Base-by-base conservation (phyloP, 805 yeast genomes). In the Candida hungchunana region DNA sequence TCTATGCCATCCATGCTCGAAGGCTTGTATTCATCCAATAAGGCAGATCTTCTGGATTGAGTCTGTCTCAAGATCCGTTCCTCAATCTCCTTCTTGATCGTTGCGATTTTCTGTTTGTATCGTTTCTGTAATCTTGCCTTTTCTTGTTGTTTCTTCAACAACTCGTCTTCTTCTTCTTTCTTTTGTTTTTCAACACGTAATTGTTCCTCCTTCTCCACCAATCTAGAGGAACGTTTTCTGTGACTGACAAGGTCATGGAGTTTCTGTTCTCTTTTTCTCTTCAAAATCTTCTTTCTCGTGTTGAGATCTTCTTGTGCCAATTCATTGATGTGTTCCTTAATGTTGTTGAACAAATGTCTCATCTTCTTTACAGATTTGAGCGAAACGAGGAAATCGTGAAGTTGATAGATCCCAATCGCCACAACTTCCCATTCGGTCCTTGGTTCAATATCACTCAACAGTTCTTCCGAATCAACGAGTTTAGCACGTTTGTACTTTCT, bases 151-250 rank as follows among this genome's bases (percentile, higher is more conserved):
- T 37, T 36, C 16, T 39, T 50, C 12, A 29, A 32, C 24, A 40
- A 40, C n/a, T 47, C 50, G 19, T 42, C 51, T 25, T 70, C 69
- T 31, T 67, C 74, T 38, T 71, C 65, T 31, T 66, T 66, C 28
- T 29, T 39, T n/a, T 12, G 28, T 21, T 16, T 12, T 39, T 65
- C 67, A 20, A 62, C 55, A 32, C 62, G 62, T 34, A 66, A 66
- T 15, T 71, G 75, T 43, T 82, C 86, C 42, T 77, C 82, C 50
- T 75, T 77, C 14, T 82, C 82, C 46, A 80, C 84, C 29, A 84
- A 58, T 58, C 93, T 69, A 2, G 87, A 75, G 0, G 90, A 82
- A 46, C 86, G 68, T 50, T 84, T 83, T 50, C 93, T 69, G 38
- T 82, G 74, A 4, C 78, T 78, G 51, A 84, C 59, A 36, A 84